Conservation (phyloP, 352 stramenopile species). For the Pythium aphanidermatum region DNA sequence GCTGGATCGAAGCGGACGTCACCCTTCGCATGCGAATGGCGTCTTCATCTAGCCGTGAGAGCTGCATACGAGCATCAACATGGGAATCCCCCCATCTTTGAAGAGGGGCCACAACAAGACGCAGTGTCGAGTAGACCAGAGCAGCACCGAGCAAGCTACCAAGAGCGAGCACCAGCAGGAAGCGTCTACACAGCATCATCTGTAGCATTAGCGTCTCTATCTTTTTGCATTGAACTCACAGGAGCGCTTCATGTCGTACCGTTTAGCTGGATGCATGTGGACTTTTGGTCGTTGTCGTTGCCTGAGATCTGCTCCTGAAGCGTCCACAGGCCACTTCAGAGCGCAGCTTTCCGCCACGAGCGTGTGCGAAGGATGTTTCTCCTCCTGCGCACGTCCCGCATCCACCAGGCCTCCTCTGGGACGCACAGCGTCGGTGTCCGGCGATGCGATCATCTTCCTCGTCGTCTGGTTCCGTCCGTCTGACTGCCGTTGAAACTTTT, state of each 20-base stretch:
- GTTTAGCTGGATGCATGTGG: constrained; percentile 27
- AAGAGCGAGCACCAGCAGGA: constrained; percentile 12
- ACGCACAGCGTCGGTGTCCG: no score
- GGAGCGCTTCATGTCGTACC: constrained; percentile 3
- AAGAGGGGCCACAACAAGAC: constrained; percentile 9
- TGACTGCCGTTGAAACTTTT: no score
- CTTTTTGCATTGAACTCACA: background rate
- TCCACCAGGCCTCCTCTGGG: no score
- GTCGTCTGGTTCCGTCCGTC: constrained; percentile 14
- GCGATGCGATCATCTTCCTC: background rate
- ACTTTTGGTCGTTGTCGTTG: constrained; percentile 5
- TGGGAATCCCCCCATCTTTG: constrained; percentile 5
- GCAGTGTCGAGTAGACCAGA: constrained; percentile 14
- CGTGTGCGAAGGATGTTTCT: no score
- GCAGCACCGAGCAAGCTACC: constrained; percentile 14
- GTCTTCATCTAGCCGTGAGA: constrained; percentile 9
- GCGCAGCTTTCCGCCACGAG: no score
- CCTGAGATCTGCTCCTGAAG: no score
- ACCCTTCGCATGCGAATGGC: constrained; percentile 4
- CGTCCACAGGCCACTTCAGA: no score
- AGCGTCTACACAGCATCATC: no score
- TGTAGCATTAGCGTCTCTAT: background rate
- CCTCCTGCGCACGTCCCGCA: no score
- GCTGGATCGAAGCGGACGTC: constrained; percentile 2
- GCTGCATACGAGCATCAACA: constrained; percentile 7